Evolutionary conservation across 2,329 filamentous ascomycete genomes (phyloP), one percentile per base, ranked within the genome.

Genomic region (Aphanoascus verrucosus): DNA sequence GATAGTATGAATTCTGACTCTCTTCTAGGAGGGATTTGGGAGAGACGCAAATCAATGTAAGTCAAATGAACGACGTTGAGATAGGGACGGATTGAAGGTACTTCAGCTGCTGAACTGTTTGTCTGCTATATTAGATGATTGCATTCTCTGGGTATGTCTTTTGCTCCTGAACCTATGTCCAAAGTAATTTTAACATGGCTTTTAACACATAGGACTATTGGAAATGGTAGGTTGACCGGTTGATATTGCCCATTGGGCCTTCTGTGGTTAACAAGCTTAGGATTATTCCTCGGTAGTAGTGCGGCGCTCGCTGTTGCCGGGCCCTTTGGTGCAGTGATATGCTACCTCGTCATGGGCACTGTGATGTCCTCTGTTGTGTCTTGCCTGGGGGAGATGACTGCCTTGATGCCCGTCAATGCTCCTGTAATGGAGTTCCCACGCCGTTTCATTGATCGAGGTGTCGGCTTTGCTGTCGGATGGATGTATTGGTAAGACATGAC

Each of bases 391-490:
- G 69, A 72, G 58, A 71, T 70, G 68, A 69, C 69, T n/a, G 69
- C 69, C 3, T 60, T 71, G 48, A 67, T 71, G 43, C 67, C 69
- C 28, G 68, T 72, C n/a, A 69, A 68, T 38, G 68, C 69, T n/a
- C 65, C 69, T 1, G 68, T 69, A 15, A 67, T 69, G 46, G 68
- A 70, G 53, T 71, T 72, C 54, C 64, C 65, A 23, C 59, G 65
- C 17, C 61, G 69, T 28, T 72, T 70, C 59, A 57, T 72, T 20
- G 69, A 72, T 57, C 67, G 71, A 59, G 69, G 69, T 34, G 64
- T 74, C 15, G 72, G 72, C 32, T 74, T 71, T 61, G 71, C 72
- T 3, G 67, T 67, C 20, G 72, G 70, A 2, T 75, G 72, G 73
- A 74, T 73, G 59, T 63, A 68, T 19, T 74, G 71, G 71, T 71